Evolutionary conservation across 108 stramenopile genomes (phyloP).

Genomic region (Ochromonas danica): DNA sequence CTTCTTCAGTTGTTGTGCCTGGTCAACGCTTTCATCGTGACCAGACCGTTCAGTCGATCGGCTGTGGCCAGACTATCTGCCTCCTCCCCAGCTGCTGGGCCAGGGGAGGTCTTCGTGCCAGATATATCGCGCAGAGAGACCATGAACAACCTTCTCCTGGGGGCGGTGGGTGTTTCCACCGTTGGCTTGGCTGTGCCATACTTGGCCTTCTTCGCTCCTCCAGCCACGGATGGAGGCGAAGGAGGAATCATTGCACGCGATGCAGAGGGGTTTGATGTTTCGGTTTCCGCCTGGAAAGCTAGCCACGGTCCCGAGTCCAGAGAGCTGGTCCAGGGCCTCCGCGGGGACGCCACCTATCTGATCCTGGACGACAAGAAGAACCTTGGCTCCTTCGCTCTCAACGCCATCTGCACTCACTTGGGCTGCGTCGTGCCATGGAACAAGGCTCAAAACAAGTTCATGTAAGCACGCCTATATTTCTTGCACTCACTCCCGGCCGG

Average conservation of each 20-base stretch:
- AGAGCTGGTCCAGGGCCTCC: slow-evolving; percentile 88
- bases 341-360: slow-evolving; percentile 98
- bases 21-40: too few species aligned
- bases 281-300: slow-evolving; percentile 76
- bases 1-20: too few species aligned
- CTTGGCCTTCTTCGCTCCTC: slow-evolving; percentile 90
- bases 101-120: slow-evolving; percentile 72
- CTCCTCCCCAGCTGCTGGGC: too few species aligned
- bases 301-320: slow-evolving; percentile 77
- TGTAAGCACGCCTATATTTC: slow-evolving; percentile 49
- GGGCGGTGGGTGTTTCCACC: slow-evolving; percentile 80
- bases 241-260: slow-evolving; percentile 82
- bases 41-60: too few species aligned
- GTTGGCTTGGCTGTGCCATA: slow-evolving; percentile 83
- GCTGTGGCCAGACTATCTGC: too few species aligned
- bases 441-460: slow-evolving; percentile 93
- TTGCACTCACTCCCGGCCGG: not conserved
- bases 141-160: slow-evolving; percentile 92
- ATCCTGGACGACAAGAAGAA: slow-evolving; percentile 89
- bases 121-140: slow-evolving; percentile 91
- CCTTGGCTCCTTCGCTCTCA: slow-evolving; percentile 55
- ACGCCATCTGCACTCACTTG: slow-evolving; percentile 92
- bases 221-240: slow-evolving; percentile 74
- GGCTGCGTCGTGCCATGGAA: slow-evolving; percentile 98
- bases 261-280: slow-evolving; percentile 84